Evolutionary conservation across 805 yeast species (phyloP).

Genomic region (Cyberlindnera misumaiensis): DNA sequence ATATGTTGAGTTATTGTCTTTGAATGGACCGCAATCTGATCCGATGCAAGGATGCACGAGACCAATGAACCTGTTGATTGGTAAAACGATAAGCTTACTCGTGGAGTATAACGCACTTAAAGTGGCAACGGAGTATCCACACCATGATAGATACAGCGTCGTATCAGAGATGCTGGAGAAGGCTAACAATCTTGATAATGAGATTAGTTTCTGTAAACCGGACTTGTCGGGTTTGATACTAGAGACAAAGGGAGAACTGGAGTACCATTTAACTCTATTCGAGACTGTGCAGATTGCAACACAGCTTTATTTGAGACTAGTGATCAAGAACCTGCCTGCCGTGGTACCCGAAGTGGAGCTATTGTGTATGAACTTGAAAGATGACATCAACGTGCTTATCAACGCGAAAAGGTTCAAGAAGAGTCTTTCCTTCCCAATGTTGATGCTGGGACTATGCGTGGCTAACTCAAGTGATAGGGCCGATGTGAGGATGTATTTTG

Average conservation of each 20-base stretch:
- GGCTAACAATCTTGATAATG: constrained; percentile 32
- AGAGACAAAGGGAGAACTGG: constrained; percentile 35
- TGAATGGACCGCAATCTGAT: constrained; percentile 27
- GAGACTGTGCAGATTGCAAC: constrained; percentile 52
- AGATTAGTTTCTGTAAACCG: constrained; percentile 41
- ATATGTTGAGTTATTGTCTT: constrained; percentile 11
- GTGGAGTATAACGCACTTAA: constrained; percentile 11
- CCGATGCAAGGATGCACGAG: constrained; percentile 70
- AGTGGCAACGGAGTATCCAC: constrained; percentile 4
- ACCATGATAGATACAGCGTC: constrained; percentile 14
- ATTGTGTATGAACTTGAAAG: constrained; percentile 38
- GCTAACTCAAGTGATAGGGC: constrained; percentile 18
- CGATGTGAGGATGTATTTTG: constrained; percentile 22
- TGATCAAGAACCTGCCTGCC: constrained; percentile 44
- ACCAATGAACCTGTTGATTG: constrained; percentile 53
- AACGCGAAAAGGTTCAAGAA: constrained; percentile 42
- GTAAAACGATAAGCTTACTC: constrained; percentile 23
- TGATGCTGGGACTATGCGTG: constrained; percentile 30
- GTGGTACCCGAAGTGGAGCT: constrained; percentile 47
- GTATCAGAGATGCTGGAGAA: constrained; percentile 14
- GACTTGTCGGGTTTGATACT: constrained; percentile 31
- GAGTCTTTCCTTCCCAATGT: constrained; percentile 33
- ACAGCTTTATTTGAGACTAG: constrained; percentile 46
- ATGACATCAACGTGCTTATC: constrained; percentile 44
- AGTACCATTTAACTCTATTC: constrained; percentile 50